phyloP scores from a whole-genome alignment of 331 rosid species.

The Quercus lobata region DNA sequence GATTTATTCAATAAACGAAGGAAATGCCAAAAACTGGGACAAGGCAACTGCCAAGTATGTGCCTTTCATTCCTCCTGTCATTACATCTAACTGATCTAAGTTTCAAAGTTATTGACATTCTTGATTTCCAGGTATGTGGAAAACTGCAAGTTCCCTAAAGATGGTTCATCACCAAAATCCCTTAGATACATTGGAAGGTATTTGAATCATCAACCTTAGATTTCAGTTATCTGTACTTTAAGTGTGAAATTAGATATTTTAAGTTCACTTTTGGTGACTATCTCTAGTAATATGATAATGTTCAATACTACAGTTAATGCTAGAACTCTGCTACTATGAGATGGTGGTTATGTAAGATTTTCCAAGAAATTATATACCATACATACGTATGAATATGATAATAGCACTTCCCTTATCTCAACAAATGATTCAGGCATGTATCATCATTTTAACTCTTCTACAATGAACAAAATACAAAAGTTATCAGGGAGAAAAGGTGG shows the following conservation, averaged over 20 bases:
- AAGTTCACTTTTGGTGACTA: neutral
- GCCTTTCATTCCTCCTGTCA: neutral
- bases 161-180: conserved; percentile 79
- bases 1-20: conserved; percentile 89
- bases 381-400: no score
- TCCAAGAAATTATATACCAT: no score
- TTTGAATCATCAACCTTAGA: neutral
- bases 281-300: neutral
- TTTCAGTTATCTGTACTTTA: neutral
- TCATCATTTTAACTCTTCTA: neutral
- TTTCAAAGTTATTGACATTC: neutral
- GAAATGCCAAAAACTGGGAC: conserved; percentile 95
- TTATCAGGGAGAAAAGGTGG: no score
- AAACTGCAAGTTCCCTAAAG: conserved; percentile 77
- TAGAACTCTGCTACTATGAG: no score
- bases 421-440: neutral
- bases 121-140: conserved; percentile 56
- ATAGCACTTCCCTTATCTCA: neutral
- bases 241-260: neutral
- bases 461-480: no score
- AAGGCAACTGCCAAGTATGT: conserved; percentile 68
- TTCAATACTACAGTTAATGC: no score
- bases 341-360: no score
- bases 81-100: neutral
- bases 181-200: conserved; percentile 94